Evolutionary conservation across 1,139 yeast genomes (phyloP).

Genomic region (Geotrichum candidum): DNA sequence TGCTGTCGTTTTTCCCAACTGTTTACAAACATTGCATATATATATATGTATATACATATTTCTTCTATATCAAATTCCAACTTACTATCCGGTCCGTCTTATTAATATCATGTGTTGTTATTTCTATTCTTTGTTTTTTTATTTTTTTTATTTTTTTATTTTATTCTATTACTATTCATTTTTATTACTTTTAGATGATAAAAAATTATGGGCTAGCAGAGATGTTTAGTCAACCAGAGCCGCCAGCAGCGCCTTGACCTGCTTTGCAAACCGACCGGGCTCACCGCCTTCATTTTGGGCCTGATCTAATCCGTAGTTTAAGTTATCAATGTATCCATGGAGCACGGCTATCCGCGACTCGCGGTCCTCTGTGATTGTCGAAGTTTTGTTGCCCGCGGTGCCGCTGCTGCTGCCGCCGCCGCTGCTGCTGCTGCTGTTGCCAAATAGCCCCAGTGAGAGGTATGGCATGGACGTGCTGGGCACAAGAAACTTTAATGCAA

Average conservation of each 20-base stretch:
- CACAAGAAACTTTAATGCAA: conserved; percentile 7
- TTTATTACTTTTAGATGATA: no score
- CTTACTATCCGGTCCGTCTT: neutral
- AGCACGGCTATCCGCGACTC: conserved; percentile 53
- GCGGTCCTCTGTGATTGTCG: conserved; percentile 50
- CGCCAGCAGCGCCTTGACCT: conserved; percentile 13
- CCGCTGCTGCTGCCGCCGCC: neutral
- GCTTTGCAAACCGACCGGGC: conserved; percentile 54
- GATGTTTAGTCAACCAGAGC: neutral
- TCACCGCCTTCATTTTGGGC: conserved; percentile 71
- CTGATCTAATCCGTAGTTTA: conserved; percentile 47
- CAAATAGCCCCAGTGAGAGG: conserved; percentile 12
- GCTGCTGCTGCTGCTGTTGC: neutral
- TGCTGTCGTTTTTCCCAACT: neutral
- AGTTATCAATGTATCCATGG: conserved; percentile 48
- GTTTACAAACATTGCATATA: neutral
- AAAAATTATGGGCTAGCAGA: no score
- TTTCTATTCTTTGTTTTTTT: no score
- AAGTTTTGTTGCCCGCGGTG: neutral
- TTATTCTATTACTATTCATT: no score
- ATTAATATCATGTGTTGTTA: no score
- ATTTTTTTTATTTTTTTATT: neutral
- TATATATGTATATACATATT: no score
- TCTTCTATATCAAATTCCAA: neutral
- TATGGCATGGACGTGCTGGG: conserved; percentile 16